phyloP scores from a whole-genome alignment of 352 stramenopile species.

The Phytopythium litorale region DNA sequence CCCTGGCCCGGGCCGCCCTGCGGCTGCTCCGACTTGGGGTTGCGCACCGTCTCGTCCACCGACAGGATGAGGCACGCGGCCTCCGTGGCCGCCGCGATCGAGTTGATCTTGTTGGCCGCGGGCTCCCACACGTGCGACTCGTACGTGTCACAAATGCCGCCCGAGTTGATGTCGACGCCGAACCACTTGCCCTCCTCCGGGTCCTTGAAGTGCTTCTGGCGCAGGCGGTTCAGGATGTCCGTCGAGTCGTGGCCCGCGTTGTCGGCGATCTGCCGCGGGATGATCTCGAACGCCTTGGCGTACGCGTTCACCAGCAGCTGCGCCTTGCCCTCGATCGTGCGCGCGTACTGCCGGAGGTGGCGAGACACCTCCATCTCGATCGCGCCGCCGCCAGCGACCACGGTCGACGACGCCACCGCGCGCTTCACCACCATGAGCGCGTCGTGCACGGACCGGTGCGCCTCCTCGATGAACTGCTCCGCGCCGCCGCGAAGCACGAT shows the following conservation, averaged over 20 bases:
- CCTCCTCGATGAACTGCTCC: constrained; percentile 99
- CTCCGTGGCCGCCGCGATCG: constrained; percentile 94
- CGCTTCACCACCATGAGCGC: constrained; percentile 99
- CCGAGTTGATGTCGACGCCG: constrained; percentile 97
- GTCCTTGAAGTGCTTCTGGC: constrained; percentile 95
- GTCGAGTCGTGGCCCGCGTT: constrained; percentile 99
- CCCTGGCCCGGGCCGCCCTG: constrained; percentile 47
- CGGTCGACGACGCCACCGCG: constrained; percentile 87
- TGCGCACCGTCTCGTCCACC: constrained; percentile 99
- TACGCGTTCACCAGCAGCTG: constrained; percentile 96
- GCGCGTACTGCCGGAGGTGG: constrained; percentile 88
- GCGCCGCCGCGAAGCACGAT: constrained; percentile 97
- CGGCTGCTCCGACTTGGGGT: constrained; percentile 95
- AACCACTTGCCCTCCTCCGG: constrained; percentile 94
- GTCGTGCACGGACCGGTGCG: constrained; percentile 97
- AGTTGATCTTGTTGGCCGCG: constrained; percentile 98
- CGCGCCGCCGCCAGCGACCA: constrained; percentile 90
- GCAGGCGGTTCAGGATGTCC: constrained; percentile 96
- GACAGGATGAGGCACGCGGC: constrained; percentile 98
- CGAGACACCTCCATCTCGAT: constrained; percentile 94
- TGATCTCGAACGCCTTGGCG: constrained; percentile 97
- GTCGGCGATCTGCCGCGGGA: constrained; percentile 96
- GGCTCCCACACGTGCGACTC: constrained; percentile 98
- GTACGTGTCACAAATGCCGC: constrained; percentile 97
- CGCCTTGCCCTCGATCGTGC: constrained; percentile 97